Evolutionary conservation across 2,329 filamentous ascomycete species (phyloP), one percentile per base, ranked within the genome.

Genomic region (Rhinocladiella similis): DNA sequence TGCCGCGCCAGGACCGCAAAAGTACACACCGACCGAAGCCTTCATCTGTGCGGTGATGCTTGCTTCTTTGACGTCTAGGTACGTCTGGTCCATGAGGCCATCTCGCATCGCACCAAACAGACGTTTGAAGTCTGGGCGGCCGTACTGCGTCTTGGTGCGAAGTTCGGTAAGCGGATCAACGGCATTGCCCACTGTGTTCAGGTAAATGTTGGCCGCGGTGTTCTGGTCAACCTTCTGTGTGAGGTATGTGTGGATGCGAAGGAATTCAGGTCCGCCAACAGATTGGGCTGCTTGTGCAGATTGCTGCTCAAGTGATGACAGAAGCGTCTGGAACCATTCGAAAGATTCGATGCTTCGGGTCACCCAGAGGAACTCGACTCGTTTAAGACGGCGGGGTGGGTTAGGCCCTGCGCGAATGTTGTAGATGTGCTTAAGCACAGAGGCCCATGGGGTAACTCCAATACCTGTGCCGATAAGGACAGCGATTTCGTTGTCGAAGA

Each of bases 311-410:
- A 99, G 87, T 0, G 90, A 95, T 0, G 89, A 90, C 14, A 99
- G 83, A 1, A 99, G 85, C 1, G 89, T 91, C 72, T 99, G 94
- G 80, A 99, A 97, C 94, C 94, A 99, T 76, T 97, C 94, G 69
- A 99, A 99, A 0, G 92, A 96, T 33, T 84, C 89, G 0, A 92
- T 96, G 69, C 97, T 92, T 73, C 90, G 94, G 82, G 93, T 97
- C 50, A 97, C 88, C 94, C 94, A 99, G 78, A 99, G 95, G 75
- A 99, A 99, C 73, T 99, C 94, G 29, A 99, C 93, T 72, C 94
- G 88, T 57, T 91, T 89, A 46, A 99, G 86, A 69, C 93, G 90
- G 48, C 84, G 86, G 1, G 93, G 92, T 20, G 92, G 90, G 77
- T 97, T 94, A 6, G 93, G 92, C 14, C 87, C 85, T 63, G 94